phyloP scores from a whole-genome alignment of 1,284 basidiomycete genomes.

The Neonothopanus nambi region DNA sequence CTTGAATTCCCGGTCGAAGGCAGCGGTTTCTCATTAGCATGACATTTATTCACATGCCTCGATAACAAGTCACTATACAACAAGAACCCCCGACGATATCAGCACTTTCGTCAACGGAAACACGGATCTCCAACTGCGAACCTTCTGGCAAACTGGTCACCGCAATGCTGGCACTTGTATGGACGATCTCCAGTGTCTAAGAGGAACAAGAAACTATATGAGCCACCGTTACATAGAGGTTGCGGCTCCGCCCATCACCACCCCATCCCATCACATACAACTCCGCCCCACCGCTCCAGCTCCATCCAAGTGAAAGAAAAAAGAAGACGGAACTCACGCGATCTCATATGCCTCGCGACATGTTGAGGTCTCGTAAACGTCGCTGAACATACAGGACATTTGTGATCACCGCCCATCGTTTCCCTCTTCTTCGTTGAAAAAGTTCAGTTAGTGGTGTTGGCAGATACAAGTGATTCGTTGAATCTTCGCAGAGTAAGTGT shows the following conservation, averaged over 20 bases:
- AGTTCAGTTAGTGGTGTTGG: no score
- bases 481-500: no score
- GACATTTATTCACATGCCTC: slow-evolving; percentile 88
- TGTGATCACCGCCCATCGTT: slow-evolving; percentile 72
- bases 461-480: no score
- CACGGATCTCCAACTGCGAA: slow-evolving; percentile 32
- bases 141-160: slow-evolving; percentile 88
- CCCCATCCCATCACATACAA: not conserved
- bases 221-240: no score
- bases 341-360: slow-evolving; percentile 88
- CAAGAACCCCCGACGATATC: slow-evolving; percentile 12
- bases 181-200: slow-evolving; percentile 91
- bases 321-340: slow-evolving; percentile 56
- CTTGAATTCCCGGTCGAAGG: slow-evolving; percentile 39
- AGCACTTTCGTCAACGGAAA: slow-evolving; percentile 3
- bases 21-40: slow-evolving; percentile 69
- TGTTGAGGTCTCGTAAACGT: slow-evolving; percentile 89
- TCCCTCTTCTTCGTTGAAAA: no score
- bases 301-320: not conserved
- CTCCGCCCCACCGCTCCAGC: not conserved
- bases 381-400: slow-evolving; percentile 81
- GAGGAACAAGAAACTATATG: no score
- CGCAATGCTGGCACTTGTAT: slow-evolving; percentile 88
- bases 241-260: not conserved
- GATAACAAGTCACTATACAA: slow-evolving; percentile 76